Base-by-base conservation (phyloP, 2,329 filamentous ascomycete genomes). In the Aspergillus terreus region DNA sequence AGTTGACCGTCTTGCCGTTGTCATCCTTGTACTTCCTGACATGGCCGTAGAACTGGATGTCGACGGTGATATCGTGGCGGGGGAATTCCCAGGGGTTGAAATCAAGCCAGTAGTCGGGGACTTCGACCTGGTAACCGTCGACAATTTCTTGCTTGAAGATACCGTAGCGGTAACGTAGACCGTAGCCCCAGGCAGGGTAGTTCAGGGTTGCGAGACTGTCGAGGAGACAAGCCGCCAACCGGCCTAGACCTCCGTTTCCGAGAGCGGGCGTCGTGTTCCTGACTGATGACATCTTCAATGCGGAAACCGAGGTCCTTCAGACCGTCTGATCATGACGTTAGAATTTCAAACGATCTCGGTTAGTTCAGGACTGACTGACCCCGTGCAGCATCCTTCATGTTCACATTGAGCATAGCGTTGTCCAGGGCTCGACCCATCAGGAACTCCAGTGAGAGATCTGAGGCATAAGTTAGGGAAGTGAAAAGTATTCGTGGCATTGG, bases 121-220 rank as follows among this genome's bases (percentile, higher is more conserved):
- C 88, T 69, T 99, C 94, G 58, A 99, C 91, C 73, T 99, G 94
- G 71, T 96, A 99, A 52, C 94, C 94, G 66, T 97, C 88, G 54
- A 96, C 86, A 63, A 99, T 97, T 77, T 97, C 94, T 77, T 99
- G 94, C 78, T 97, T 97, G 84, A 99, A 99, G 71, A 99, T 99
- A 68, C 89, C 89, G 70, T 97, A 97, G 71, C 91, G 82, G 78
- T 99, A 99, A 66, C 94, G 85, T 61, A 99, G 78, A 50, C 92
- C 94, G 65, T 99, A 99, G 33, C 94, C 94, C 94, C 94, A 99
- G 17, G 94, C 94, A 9, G 94, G 90, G 71, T 88, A 96, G 77
- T 96, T 95, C 63, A 99, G 81, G 10, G 91, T 92, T 21, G 94
- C 94, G 67, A 99, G 78, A 63, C 92, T 96, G 77, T 99, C 94